These are phyloP conservation scores for Sphaerostilbella broomeana DNA, from an alignment of 2,329 filamentous ascomycete species.

Conservation along the genomic window DNA sequence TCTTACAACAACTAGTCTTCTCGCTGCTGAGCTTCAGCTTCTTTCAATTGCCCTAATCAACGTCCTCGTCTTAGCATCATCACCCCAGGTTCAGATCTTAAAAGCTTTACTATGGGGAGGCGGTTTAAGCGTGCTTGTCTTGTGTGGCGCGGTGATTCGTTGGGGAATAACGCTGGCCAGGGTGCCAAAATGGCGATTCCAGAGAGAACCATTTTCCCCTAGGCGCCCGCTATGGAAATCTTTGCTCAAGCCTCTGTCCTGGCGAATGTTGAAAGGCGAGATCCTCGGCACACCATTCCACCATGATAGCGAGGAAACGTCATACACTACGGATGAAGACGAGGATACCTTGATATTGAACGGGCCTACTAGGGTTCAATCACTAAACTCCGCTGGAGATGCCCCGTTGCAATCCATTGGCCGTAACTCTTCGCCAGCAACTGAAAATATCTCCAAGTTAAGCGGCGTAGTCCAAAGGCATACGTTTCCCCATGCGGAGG, in stretches of 20 bases:
- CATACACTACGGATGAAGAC: constrained; percentile 27
- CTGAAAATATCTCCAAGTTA: constrained; percentile 15
- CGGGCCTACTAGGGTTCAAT: constrained; percentile 23
- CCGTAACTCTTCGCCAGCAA: constrained; percentile 16
- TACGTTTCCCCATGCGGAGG: constrained; percentile 43
- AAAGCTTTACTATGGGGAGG: constrained; percentile 81
- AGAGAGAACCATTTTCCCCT: constrained; percentile 41
- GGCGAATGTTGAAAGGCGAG: constrained; percentile 41
- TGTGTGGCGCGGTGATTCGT: constrained; percentile 65
- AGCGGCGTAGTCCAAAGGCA: constrained; percentile 35
- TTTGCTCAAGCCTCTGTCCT: constrained; percentile 36
- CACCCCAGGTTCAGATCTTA: constrained; percentile 77
- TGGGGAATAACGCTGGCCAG: constrained; percentile 83
- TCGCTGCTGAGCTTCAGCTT: constrained; percentile 81
- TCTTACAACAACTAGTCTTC: constrained; percentile 80
- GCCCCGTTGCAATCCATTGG: constrained; percentile 13
- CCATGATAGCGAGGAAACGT: constrained; percentile 26
- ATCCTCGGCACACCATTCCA: constrained; percentile 26
- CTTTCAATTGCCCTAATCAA: constrained; percentile 79
- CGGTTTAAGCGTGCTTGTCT: constrained; percentile 67
- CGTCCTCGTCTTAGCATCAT: constrained; percentile 66
- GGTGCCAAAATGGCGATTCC: constrained; percentile 87
- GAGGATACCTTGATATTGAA: constrained; percentile 18
- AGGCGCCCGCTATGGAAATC: constrained; percentile 32
- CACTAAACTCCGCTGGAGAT: constrained; percentile 21